Base-by-base conservation (phyloP, 1,284 basidiomycete species). In the Trichosporon sp. region DNA sequence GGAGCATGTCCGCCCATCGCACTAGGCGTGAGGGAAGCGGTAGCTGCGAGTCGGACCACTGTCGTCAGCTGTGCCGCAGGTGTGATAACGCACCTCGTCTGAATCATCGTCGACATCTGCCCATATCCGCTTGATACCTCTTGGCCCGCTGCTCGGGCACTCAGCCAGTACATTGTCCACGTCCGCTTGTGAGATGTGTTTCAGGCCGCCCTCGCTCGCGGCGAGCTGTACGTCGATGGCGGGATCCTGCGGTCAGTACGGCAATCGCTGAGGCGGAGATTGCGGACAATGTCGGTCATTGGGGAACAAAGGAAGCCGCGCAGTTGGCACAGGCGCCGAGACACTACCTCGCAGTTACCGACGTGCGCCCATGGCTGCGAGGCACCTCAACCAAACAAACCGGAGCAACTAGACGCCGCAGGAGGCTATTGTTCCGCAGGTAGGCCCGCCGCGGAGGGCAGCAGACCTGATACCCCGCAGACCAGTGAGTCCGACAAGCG, bases 1-100 rank as follows among this genome's bases (percentile, higher is more conserved):
- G 88, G 58, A 98, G 93, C 31, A 97, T 82, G 78, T 99, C 95
- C 34, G 95, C 94, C 96, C 95, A 98, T 3, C 27, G 56, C 13
- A 60, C 56, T 4, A 60, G 56, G 2, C 27, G 56, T 6, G 27
- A 60, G 1, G 56, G 27, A 8, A 60, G 27, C 1, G 56, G 29
- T 2, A n/a, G 18, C 2, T 27, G 23, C 51, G 51, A 56, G 12
- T 60, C 56, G 7, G 27, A 8, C 27, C 29, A 60, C 56, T 60
- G 27, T n/a, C 11, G 56, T 60, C 29, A 60, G 56, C 15, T 29
- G 3, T 5, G 51, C 8, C 18, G 11, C 1, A 23, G 8, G 9
- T 3, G 51, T 4, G 1, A 27, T 7, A 25, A 21, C 56, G 11
- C 15, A 60, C 56, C 56, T 60, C 29, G 15, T 60, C 27, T 3